Percentiles rank a stretch among this genome's conserved stretches.
Evolutionary conservation across 768 basidiomycete genomes (phyloP).

Genomic region (Serendipita sp.): DNA sequence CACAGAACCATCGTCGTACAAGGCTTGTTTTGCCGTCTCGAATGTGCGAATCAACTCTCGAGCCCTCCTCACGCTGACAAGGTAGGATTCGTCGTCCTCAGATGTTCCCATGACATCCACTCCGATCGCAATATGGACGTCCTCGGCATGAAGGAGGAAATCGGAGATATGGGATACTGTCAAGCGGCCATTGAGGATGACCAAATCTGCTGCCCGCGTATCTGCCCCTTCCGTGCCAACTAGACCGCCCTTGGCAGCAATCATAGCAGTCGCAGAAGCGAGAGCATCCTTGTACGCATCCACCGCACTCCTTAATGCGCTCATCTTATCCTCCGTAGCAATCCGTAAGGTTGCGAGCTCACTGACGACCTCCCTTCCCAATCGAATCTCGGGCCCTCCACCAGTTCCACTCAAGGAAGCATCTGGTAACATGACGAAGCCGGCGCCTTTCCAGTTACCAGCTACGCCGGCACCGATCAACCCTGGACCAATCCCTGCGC

Average conservation of each 20-base stretch:
- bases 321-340: background rate
- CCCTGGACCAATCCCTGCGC: constrained; percentile 42
- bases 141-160: constrained; percentile 43
- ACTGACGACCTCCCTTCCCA: constrained; percentile 37
- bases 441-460: constrained; percentile 72
- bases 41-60: constrained; percentile 50
- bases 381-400: constrained; percentile 29
- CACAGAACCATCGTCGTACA: constrained; percentile 55
- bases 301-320: background rate
- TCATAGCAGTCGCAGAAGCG: background rate
- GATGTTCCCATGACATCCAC: constrained; percentile 59
- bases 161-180: constrained; percentile 40
- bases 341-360: constrained; percentile 25
- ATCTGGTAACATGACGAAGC: constrained; percentile 38
- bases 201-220: constrained; percentile 16
- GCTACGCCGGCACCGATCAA: constrained; percentile 67
- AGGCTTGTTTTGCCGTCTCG: constrained; percentile 52
- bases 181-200: constrained; percentile 27
- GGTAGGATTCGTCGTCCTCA: constrained; percentile 34
- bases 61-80: constrained; percentile 52
- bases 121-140: constrained; percentile 64
- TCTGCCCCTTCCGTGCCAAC: background rate
- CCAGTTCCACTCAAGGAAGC: constrained; percentile 19
- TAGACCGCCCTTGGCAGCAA: background rate
- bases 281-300: background rate